Conservation (phyloP, 2,329 filamentous ascomycete species). For the Fusarium begoniae region DNA sequence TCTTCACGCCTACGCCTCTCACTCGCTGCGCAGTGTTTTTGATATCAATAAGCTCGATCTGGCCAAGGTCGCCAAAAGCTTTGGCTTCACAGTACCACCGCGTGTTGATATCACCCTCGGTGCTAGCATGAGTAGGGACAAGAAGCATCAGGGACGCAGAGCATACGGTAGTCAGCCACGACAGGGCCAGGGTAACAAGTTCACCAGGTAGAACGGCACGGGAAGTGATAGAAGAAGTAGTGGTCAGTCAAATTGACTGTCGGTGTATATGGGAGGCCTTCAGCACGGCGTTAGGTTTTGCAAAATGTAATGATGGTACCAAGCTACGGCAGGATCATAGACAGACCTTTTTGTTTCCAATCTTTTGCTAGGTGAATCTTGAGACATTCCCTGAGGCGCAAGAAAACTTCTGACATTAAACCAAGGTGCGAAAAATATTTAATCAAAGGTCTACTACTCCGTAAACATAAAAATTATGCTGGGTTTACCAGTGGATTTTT, state of each 20-base stretch:
- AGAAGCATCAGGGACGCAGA: constrained; percentile 69
- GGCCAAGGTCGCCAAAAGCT: constrained; percentile 83
- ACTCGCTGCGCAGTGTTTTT: constrained; percentile 66
- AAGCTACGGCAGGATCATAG: constrained; percentile 27
- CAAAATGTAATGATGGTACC: constrained; percentile 43
- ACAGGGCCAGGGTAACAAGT: constrained; percentile 54
- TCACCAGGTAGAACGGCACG: constrained; percentile 31
- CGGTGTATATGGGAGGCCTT: constrained; percentile 36
- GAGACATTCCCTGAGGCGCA: background rate
- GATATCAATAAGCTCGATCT: constrained; percentile 87
- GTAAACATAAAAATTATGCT: background rate
- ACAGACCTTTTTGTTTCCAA: constrained; percentile 20
- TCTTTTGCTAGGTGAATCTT: background rate
- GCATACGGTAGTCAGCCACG: constrained; percentile 82
- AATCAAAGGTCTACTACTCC: background rate
- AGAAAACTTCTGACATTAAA: background rate
- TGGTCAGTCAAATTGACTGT: constrained; percentile 24
- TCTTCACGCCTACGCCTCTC: constrained; percentile 92
- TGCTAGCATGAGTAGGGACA: constrained; percentile 78
- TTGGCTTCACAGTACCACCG: constrained; percentile 81
- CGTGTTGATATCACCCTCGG: constrained; percentile 86
- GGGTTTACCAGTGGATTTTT: background rate
- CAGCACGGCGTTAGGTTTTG: constrained; percentile 45
- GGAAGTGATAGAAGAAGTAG: constrained; percentile 1
- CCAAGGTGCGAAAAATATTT: background rate